Percentiles rank a stretch among this genome's conserved stretches.
phyloP scores from a whole-genome alignment of 1,284 basidiomycete species.

The Cutaneotrichosporon sp. region DNA sequence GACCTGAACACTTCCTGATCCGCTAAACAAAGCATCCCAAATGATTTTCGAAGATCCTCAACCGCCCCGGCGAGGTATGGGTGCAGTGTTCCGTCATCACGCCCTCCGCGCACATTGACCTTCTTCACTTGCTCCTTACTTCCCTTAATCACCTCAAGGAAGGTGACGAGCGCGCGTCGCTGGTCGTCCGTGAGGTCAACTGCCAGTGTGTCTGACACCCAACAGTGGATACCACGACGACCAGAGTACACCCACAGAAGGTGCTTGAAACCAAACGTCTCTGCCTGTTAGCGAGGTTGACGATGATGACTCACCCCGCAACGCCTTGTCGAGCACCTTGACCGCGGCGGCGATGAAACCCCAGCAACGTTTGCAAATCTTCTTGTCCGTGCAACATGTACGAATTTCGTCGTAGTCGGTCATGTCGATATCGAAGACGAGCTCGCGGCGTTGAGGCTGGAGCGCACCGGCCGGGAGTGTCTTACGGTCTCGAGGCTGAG shows the following conservation, averaged over 20 bases:
- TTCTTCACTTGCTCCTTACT: conserved; percentile 79
- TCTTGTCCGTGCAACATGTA: conserved; percentile 88
- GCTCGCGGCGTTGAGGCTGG: conserved; percentile 75
- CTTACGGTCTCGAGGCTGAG: conserved; percentile 83
- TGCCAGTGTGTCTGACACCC: conserved; percentile 89
- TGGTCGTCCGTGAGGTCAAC: conserved; percentile 88
- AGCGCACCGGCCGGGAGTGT: conserved; percentile 71
- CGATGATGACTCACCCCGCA: conserved; percentile 57
- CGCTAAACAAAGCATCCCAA: conserved; percentile 65
- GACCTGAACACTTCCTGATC: conserved; percentile 83
- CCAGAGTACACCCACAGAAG: conserved; percentile 99
- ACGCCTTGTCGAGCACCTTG: conserved; percentile 71
- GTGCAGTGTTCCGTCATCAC: conserved; percentile 56
- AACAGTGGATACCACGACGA: conserved; percentile 94
- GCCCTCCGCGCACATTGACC: conserved; percentile 60
- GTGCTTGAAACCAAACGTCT: conserved; percentile 70
- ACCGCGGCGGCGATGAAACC: conserved; percentile 90
- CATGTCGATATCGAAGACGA: conserved; percentile 99
- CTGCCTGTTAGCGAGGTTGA: conserved; percentile 28
- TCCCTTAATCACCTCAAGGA: conserved; percentile 79
- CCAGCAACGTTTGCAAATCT: conserved; percentile 93
- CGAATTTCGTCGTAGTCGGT: conserved; percentile 96
- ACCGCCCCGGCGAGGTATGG: conserved; percentile 62
- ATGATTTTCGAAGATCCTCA: conserved; percentile 58
- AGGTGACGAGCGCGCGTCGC: conserved; percentile 76